Percentiles rank a stretch among this genome's conserved stretches.
Conservation (phyloP, 129 eudicot species). For the Erigeron canadensis region DNA sequence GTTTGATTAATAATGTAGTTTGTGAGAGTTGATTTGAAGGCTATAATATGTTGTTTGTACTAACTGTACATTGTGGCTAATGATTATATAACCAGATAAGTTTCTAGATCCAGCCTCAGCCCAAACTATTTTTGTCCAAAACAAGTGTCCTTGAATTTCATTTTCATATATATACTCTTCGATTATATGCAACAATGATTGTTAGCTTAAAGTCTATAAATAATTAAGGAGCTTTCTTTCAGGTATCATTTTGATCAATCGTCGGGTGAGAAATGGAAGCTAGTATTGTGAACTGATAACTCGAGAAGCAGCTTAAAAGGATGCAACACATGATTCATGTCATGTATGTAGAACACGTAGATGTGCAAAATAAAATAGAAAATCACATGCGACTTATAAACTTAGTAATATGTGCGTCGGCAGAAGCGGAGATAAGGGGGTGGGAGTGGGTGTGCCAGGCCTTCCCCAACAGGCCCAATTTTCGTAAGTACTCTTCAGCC, state of each 20-base stretch:
- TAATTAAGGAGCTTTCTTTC: background rate
- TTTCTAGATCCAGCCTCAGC: background rate
- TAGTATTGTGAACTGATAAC: background rate
- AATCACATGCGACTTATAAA: too few species aligned
- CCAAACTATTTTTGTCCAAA: background rate
- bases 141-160: background rate
- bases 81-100: background rate
- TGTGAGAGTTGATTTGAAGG: background rate
- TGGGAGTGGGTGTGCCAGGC: too few species aligned
- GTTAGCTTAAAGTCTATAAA: background rate
- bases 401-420: too few species aligned
- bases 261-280: too few species aligned
- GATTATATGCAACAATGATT: background rate
- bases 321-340: background rate
- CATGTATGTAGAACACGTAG: background rate
- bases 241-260: background rate
- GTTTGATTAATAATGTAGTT: conserved; percentile 24
- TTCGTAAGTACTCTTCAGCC: too few species aligned
- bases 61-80: conserved; percentile 9
- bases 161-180: too few species aligned
- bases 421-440: too few species aligned
- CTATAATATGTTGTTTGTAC: conserved; percentile 22
- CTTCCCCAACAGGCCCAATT: too few species aligned
- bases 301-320: too few species aligned
- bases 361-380: background rate